Conservation (phyloP, 208 protist genomes). For the Naegleria lovaniensis region DNA sequence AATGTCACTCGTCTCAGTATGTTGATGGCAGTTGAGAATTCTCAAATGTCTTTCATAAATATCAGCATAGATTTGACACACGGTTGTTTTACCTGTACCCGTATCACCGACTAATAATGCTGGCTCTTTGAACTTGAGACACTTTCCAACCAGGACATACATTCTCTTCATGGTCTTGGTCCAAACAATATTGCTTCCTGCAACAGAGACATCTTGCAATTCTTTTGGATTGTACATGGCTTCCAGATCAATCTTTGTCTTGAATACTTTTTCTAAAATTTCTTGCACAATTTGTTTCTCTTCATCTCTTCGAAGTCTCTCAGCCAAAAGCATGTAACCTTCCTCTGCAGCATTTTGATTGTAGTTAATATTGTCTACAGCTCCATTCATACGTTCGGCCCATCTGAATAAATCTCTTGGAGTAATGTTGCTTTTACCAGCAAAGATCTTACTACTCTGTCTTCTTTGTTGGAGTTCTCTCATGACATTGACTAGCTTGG, state of each 20-base stretch:
- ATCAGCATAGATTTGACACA: conserved; percentile 87
- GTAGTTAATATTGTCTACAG: conserved; percentile 27
- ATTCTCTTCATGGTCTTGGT: conserved; percentile 89
- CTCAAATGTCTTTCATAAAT: conserved; percentile 67
- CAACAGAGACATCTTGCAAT: not conserved
- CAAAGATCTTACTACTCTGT: conserved; percentile 86
- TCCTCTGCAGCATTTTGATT: conserved; percentile 86
- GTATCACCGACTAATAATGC: conserved; percentile 97
- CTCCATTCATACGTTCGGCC: conserved; percentile 72
- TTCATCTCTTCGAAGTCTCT: conserved; percentile 83
- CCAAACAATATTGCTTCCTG: conserved; percentile 75
- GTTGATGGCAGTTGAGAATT: conserved; percentile 99
- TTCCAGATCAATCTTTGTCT: conserved; percentile 64
- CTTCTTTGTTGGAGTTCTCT: conserved; percentile 83
- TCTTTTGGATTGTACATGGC: conserved; percentile 61
- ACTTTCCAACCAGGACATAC: conserved; percentile 88
- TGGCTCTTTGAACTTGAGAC: conserved; percentile 85
- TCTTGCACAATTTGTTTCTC: conserved; percentile 89
- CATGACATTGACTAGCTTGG: conserved; percentile 90
- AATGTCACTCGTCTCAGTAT: conserved; percentile 98
- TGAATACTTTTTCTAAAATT: conserved; percentile 47
- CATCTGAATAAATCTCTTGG: conserved; percentile 99
- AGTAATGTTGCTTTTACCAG: conserved; percentile 96
- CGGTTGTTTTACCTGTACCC: conserved; percentile 96
- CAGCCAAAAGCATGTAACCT: conserved; percentile 96